Evolutionary conservation across 2,329 filamentous ascomycete genomes (phyloP).

Genomic region (Alternaria atra): DNA sequence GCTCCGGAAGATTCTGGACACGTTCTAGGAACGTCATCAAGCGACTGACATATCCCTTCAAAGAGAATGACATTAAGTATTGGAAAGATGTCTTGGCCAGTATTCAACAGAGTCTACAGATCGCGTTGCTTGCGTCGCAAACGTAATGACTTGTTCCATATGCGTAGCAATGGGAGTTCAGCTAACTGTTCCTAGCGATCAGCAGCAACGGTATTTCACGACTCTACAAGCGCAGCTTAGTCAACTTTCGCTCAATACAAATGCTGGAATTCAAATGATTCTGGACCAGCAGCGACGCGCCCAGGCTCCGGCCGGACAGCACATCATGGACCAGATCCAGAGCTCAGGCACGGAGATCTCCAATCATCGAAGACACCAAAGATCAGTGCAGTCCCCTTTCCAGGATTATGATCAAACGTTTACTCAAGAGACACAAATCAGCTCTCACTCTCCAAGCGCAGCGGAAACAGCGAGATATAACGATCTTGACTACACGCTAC

Average conservation of each 20-base stretch:
- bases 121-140: neutral
- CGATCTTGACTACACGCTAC: accelerated
- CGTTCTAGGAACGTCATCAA: neutral
- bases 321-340: neutral
- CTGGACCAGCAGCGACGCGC: neutral
- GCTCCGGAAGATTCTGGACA: neutral
- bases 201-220: neutral
- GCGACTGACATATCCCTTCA: neutral
- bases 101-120: neutral
- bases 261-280: neutral
- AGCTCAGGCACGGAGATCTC: neutral
- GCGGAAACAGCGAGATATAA: neutral
- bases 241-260: neutral
- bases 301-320: neutral
- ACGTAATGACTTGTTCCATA: neutral
- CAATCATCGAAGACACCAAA: neutral
- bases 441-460: neutral
- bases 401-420: neutral
- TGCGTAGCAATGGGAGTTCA: neutral
- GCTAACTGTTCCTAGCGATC: neutral
- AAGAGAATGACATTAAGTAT: neutral
- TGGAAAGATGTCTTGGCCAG: neutral
- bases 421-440: neutral
- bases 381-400: neutral
- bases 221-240: neutral